These are phyloP conservation scores for Termitomyces eurrhizus DNA, from an alignment of 768 basidiomycete species.

Conservation along the genomic window DNA sequence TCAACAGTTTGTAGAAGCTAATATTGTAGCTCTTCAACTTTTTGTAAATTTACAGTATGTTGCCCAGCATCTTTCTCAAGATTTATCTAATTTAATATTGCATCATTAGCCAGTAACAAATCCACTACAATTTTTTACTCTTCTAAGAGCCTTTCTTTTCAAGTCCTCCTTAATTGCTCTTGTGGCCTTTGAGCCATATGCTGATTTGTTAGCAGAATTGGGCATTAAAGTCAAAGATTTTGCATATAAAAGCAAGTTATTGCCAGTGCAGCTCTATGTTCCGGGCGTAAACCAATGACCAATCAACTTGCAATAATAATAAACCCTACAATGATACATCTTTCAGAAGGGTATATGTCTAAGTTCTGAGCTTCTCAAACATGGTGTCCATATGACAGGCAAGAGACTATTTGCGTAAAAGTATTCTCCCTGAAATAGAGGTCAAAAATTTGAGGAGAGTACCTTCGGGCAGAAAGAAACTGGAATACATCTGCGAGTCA, in stretches of 20 bases:
- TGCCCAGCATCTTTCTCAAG: slow-evolving; percentile 27
- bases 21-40: slow-evolving; percentile 14
- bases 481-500: no score
- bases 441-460: no score
- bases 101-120: slow-evolving; percentile 15
- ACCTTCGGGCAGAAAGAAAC: no score
- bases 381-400: no score
- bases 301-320: no score
- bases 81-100: slow-evolving; percentile 20
- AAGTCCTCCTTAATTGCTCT: slow-evolving; percentile 17
- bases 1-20: slow-evolving; percentile 17
- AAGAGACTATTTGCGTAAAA: no score
- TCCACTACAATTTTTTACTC: slow-evolving; percentile 4
- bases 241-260: slow-evolving; percentile 64
- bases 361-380: no score
- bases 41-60: slow-evolving; percentile 35
- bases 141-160: slow-evolving; percentile 6
- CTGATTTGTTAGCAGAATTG: slow-evolving; percentile 22
- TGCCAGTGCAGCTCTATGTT: slow-evolving; percentile 54
- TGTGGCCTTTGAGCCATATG: slow-evolving; percentile 23
- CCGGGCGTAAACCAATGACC: no score
- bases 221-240: slow-evolving; percentile 58
- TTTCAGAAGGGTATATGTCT: no score
- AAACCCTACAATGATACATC: no score
- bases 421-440: no score